Conservation (phyloP, 768 basidiomycete genomes). For the Podaxis sp. region DNA sequence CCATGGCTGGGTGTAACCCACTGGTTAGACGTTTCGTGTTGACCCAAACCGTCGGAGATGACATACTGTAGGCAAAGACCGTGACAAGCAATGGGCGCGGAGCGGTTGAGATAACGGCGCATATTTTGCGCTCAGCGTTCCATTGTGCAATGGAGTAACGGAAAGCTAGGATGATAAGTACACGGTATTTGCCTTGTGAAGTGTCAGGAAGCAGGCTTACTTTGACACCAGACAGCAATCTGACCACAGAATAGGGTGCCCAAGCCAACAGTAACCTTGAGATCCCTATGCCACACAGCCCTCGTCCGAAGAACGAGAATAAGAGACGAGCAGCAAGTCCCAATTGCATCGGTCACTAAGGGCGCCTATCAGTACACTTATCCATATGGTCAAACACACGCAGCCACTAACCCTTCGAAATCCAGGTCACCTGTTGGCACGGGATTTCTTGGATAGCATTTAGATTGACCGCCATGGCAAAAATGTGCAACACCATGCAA, state of each 20-base stretch:
- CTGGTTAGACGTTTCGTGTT: neutral
- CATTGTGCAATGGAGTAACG: constrained; percentile 31
- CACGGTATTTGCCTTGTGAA: neutral
- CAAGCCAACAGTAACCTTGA: constrained; percentile 24
- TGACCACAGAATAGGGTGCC: constrained; percentile 28
- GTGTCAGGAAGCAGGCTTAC: constrained; percentile 17
- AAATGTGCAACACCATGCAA: constrained; percentile 33
- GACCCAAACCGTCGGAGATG: neutral
- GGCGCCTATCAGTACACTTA: neutral
- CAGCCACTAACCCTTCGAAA: constrained; percentile 29
- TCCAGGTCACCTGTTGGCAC: constrained; percentile 32
- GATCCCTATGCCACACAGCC: constrained; percentile 32
- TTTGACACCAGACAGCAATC: constrained; percentile 32
- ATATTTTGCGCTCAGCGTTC: constrained; percentile 28
- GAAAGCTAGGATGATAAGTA: constrained; percentile 24
- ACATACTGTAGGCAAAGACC: constrained; percentile 34
- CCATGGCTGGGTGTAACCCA: constrained; percentile 27
- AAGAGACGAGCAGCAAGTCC: constrained; percentile 31
- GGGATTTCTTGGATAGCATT: constrained; percentile 34
- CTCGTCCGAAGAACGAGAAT: constrained; percentile 34
- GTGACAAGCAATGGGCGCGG: constrained; percentile 29
- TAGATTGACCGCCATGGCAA: constrained; percentile 31
- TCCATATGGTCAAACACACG: neutral
- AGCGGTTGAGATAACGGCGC: constrained; percentile 32
- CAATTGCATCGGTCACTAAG: constrained; percentile 32